Conservation (phyloP, 352 stramenopile genomes). For the Phytophthora aleatoria region DNA sequence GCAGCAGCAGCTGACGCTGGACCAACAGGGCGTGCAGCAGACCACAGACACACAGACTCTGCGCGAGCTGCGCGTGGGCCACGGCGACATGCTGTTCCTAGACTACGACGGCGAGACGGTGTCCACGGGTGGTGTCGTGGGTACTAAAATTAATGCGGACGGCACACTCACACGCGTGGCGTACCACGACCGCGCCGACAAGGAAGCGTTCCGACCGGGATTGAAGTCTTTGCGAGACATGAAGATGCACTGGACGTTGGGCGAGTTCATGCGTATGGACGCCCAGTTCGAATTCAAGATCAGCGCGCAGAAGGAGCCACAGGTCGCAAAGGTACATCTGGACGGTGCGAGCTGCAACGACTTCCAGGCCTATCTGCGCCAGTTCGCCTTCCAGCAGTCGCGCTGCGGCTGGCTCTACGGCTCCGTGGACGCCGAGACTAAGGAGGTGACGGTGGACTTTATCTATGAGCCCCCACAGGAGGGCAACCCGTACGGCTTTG, state of each 20-base stretch:
- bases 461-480: constrained; percentile 97
- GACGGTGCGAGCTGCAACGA: constrained; percentile 89
- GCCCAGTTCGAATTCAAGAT: constrained; percentile 98
- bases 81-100: constrained; percentile 85
- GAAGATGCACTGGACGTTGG: constrained; percentile 99
- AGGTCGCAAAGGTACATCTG: constrained; percentile 84
- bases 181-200: constrained; percentile 74
- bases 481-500: constrained; percentile 87
- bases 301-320: constrained; percentile 90
- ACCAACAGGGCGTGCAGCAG: constrained; percentile 47
- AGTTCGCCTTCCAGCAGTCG: constrained; percentile 94
- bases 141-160: constrained; percentile 81
- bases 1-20: constrained; percentile 60
- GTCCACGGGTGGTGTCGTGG: constrained; percentile 47
- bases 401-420: constrained; percentile 96
- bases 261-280: constrained; percentile 98
- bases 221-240: constrained; percentile 96
- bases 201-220: constrained; percentile 94
- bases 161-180: constrained; percentile 78
- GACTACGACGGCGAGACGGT: constrained; percentile 77
- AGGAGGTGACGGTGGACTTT: constrained; percentile 92
- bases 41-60: constrained; percentile 62
- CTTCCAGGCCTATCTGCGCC: constrained; percentile 91
- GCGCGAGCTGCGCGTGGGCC: constrained; percentile 55
- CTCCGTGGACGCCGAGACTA: constrained; percentile 83